These are phyloP conservation scores for Claviceps arundinis DNA, from an alignment of 2,329 filamentous ascomycete species.

Conservation along the genomic window DNA sequence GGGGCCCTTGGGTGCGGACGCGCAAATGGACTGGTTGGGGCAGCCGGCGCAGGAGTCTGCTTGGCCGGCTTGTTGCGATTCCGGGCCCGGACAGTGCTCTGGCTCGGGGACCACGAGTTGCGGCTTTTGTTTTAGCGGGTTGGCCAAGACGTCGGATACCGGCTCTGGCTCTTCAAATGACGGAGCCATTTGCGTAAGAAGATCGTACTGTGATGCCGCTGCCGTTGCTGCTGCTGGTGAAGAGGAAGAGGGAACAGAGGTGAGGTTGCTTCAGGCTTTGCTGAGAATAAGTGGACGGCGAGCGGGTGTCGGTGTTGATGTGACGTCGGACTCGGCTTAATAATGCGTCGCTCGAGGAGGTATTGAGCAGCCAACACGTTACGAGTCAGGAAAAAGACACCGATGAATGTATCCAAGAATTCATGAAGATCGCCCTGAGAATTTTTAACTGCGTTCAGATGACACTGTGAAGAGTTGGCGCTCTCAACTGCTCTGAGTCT, in stretches of 20 bases:
- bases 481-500: no score
- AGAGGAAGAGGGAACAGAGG: not conserved
- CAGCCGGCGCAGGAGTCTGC: conserved; percentile 86
- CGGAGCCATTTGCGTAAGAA: conserved; percentile 50
- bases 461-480: no score
- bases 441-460: no score
- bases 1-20: conserved; percentile 83
- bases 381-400: not conserved
- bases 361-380: no score
- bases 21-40: conserved; percentile 92
- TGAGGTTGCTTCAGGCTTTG: not conserved
- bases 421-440: no score
- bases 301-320: not conserved
- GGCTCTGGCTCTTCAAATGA: conserved; percentile 60
- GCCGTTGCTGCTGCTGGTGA: not conserved
- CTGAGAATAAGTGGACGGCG: not conserved
- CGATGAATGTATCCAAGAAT: no score
- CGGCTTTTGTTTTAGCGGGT: conserved; percentile 65
- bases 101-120: conserved; percentile 88
- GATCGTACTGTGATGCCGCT: not conserved
- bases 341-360: not conserved
- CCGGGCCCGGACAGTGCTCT: conserved; percentile 90
- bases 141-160: conserved; percentile 57
- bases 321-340: not conserved
- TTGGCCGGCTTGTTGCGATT: conserved; percentile 55